phyloP scores from a whole-genome alignment of 2,329 filamentous ascomycete species.

The Trichoderma atroviride region DNA sequence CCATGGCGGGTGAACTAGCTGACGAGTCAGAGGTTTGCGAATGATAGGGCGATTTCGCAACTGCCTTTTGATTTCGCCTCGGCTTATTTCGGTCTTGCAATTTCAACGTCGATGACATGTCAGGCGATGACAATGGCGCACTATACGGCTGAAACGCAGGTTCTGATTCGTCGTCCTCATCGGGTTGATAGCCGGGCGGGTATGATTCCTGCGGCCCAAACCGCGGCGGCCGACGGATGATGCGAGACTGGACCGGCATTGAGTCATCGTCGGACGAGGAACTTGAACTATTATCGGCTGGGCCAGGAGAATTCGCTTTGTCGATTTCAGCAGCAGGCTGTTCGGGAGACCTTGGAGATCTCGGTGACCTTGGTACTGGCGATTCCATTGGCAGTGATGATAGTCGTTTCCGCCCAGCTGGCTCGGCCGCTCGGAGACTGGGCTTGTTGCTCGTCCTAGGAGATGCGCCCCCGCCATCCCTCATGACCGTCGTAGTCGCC shows the following conservation, averaged over 20 bases:
- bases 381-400: conserved; percentile 50
- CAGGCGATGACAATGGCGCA: conserved; percentile 42
- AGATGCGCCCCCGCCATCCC: conserved; percentile 42
- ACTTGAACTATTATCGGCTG: conserved; percentile 43
- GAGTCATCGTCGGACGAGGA: conserved; percentile 53
- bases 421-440: conserved; percentile 36
- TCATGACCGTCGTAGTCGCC: conserved; percentile 47
- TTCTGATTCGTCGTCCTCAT: conserved; percentile 60
- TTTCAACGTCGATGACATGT: conserved; percentile 57
- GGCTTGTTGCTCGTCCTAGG: conserved; percentile 33
- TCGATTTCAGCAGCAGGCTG: conserved; percentile 31
- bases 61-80: conserved; percentile 36
- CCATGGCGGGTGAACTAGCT: conserved; percentile 52
- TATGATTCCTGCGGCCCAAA: conserved; percentile 47
- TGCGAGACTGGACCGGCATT: conserved; percentile 59
- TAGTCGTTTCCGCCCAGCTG: conserved; percentile 43
- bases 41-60: conserved; percentile 44
- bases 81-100: conserved; percentile 44
- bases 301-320: conserved; percentile 39
- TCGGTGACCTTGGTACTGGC: conserved; percentile 29
- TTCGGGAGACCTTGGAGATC: conserved; percentile 32
- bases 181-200: conserved; percentile 44
- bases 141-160: conserved; percentile 58
- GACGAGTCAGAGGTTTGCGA: conserved; percentile 68
- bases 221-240: conserved; percentile 61